Evolutionary conservation across 2,329 filamentous ascomycete species (phyloP).

Genomic region (Elsinoe perseae): DNA sequence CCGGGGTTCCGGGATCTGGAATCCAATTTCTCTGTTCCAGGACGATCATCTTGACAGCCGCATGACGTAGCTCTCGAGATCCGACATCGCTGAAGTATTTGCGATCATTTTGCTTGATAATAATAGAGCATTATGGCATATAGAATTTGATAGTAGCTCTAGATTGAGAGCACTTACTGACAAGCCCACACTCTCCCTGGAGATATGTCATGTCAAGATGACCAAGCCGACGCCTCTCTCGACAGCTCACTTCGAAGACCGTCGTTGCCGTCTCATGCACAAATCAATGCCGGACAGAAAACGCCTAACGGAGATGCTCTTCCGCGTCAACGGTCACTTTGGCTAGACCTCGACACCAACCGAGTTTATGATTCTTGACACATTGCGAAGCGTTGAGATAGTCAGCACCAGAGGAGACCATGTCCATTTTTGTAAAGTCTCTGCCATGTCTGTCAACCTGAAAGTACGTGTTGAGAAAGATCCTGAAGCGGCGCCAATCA

Average conservation of each 20-base stretch:
- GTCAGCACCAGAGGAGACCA: too few species aligned
- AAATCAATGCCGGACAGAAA: background rate
- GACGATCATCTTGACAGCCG: slow-evolving; percentile 2
- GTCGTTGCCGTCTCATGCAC: background rate
- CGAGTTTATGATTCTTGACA: too few species aligned
- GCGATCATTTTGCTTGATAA: background rate
- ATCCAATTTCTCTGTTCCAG: background rate
- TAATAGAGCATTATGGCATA: background rate
- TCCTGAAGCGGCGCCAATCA: too few species aligned
- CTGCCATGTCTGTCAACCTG: too few species aligned
- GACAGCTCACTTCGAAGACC: too few species aligned
- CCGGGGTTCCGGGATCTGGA: slow-evolving; percentile 3
- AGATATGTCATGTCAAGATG: too few species aligned
- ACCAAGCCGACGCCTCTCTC: background rate
- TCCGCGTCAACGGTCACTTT: background rate
- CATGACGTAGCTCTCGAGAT: background rate
- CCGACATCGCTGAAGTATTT: background rate
- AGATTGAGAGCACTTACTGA: too few species aligned
- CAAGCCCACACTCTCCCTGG: too few species aligned
- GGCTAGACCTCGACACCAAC: background rate
- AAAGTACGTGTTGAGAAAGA: too few species aligned
- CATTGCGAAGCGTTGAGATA: too few species aligned
- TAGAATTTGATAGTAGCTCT: background rate
- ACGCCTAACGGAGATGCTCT: background rate
- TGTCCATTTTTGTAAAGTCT: too few species aligned